Base-by-base conservation (phyloP, 2,329 filamentous ascomycete genomes). In the Ophiostoma triangulosporum region DNA sequence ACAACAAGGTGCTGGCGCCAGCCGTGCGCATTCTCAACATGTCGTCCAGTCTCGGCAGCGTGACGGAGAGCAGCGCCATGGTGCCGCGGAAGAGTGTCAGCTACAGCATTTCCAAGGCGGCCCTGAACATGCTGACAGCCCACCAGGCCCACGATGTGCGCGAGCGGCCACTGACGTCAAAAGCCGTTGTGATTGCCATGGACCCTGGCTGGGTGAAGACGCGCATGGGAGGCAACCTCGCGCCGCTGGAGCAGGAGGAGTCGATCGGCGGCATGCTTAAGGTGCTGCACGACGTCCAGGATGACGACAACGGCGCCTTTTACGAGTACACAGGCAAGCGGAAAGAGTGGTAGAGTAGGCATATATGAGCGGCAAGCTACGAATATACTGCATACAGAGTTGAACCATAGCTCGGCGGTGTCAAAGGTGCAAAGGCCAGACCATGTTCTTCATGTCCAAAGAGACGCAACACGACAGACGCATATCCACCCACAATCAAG, bases 221-320 rank as follows among this genome's bases (percentile, higher is more conserved):
- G 27, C 54, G 59, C 26, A 59, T 68, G 62, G 66, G 66, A 0
- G 65, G 66, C 0, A 54, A 59, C 0, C 60, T 51, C 0, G 66
- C 65, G 0, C 38, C 54, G 12, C 49, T 67, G 11, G 62, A 64
- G 54, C 55, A 62, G 20, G 52, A 57, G 9, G 58, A 62, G n/a
- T 65, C 64, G 20, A 56, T 65, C 4, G 54, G 57, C 0, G 61
- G 60, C 2, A 96, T 93, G 7, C 69, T 98, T 59, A 80, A 81
- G 64, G 82, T 96, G 67, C 70, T 98, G 48, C 81, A 80, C 56
- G 75, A 80, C 11, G 70, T 81, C 12, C 86, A 93, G 63, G 74
- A 77, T 12, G 68, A 72, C 36, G 63, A 66, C 48, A 65, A 59
- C 17, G 60, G 54, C 1, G 50, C 52, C 14, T 66, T 64, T 26